Evolutionary conservation across 495 filamentous ascomycete genomes (phyloP).

Genomic region (Parmelia sp.): DNA sequence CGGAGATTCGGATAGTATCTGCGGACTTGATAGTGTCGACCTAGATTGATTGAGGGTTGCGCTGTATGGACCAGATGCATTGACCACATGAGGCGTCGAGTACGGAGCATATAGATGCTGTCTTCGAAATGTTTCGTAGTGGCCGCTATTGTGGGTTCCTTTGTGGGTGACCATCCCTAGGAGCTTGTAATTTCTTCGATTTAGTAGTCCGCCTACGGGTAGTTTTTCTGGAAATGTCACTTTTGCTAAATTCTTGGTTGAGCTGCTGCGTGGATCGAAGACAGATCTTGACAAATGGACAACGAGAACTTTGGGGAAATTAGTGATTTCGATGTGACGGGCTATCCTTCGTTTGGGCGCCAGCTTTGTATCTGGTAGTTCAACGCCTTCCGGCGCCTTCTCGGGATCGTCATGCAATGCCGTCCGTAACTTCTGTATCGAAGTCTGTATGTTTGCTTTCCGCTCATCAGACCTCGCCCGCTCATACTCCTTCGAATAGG

Average conservation of each 20-base stretch:
- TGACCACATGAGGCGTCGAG: slow-evolving; percentile 73
- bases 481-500: slow-evolving; percentile 41
- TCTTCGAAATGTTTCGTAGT: slow-evolving; percentile 95
- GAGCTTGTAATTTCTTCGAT: slow-evolving; percentile 73
- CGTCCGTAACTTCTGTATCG: slow-evolving; percentile 49
- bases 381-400: slow-evolving; percentile 58
- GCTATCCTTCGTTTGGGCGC: slow-evolving; percentile 80
- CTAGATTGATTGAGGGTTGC: slow-evolving; percentile 41
- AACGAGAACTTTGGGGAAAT: slow-evolving; percentile 80
- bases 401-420: slow-evolving; percentile 77
- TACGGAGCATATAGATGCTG: slow-evolving; percentile 71
- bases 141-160: slow-evolving; percentile 89
- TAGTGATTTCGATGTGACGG: slow-evolving; percentile 74
- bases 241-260: slow-evolving; percentile 89
- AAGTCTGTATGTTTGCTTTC: slow-evolving; percentile 47
- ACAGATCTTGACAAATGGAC: slow-evolving; percentile 92
- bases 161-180: slow-evolving; percentile 89
- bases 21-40: slow-evolving; percentile 41
- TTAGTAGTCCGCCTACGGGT: slow-evolving; percentile 70
- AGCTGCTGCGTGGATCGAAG: slow-evolving; percentile 63
- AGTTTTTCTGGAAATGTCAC: slow-evolving; percentile 84
- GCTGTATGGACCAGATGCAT: slow-evolving; percentile 62
- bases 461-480: slow-evolving; percentile 41
- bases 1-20: slow-evolving; percentile 21
- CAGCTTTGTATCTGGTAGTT: slow-evolving; percentile 62